Base-by-base conservation (phyloP, 1,284 basidiomycete species). In the Austropuccinia psidii region DNA sequence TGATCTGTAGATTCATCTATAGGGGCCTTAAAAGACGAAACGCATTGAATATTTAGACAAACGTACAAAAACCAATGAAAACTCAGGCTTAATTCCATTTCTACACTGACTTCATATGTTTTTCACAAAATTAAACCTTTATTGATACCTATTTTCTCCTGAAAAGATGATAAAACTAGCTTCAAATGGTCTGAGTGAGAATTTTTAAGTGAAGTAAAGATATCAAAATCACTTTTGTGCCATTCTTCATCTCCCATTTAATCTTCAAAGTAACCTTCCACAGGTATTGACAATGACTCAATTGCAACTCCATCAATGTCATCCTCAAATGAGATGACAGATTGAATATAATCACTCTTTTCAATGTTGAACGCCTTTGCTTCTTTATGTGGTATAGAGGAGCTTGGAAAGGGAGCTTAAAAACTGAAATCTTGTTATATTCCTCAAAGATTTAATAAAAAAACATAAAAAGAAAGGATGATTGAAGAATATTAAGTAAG, bases 271-370 rank as follows among this genome's bases (percentile, higher is more conserved):
- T 54, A 60, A 33, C 39, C 70, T 24, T 62, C 57, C 15, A 58
- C 52, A 39, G 58, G 49, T 7, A 43, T 73, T 11, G 70, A 73
- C 69, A 73, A 52, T 9, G 50, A 62, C 37, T 73, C 50, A 58
- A 73, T 73, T 31, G 60, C 39, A n/a, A 64, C 60, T 9, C 70
- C 70, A 58, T 73, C 70, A n/a, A 73, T 54, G 37, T 73, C 61
- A 33, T 73, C 69, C 47, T 73, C 69, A 27, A n/a, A 31, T 27
- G 21, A 21, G 29, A n/a, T 52, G 43, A 29, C 2, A 62, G 19
- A 31, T 2, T 21, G 27, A 41, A 8, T 37, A 15, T 33, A 41
- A 21, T 54, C 37, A 54, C 33, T 27, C 17, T 24, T 17, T 67
- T 55, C 45, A 67, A 35, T 4, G 21, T 21, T 47, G 15, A 47